A percentile compares a stretch with the other conserved stretches of the same genome.
phyloP scores from a whole-genome alignment of 2,329 filamentous ascomycete genomes.

The Diaporthe amygdali region DNA sequence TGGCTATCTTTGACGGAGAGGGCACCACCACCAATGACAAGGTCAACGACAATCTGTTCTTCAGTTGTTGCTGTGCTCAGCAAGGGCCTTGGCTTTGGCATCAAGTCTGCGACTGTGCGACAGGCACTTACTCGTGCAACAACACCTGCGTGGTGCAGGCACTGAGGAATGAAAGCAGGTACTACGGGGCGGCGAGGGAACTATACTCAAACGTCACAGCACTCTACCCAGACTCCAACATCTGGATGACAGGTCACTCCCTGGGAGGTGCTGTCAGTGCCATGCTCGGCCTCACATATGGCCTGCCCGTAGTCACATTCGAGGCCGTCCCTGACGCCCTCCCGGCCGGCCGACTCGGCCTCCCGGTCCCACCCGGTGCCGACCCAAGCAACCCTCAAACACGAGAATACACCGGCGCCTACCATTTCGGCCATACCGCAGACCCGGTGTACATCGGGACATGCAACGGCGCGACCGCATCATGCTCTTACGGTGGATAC shows the following conservation, averaged over 20 bases:
- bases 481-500: slow-evolving; percentile 90
- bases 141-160: slow-evolving; percentile 83
- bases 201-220: slow-evolving; percentile 92
- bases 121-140: slow-evolving; percentile 87
- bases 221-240: slow-evolving; percentile 80
- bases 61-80: slow-evolving; percentile 96
- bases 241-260: slow-evolving; percentile 94
- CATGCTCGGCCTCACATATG: slow-evolving; percentile 90
- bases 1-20: slow-evolving; percentile 93
- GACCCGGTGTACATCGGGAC: slow-evolving; percentile 94
- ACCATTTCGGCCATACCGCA: slow-evolving; percentile 93
- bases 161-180: slow-evolving; percentile 81
- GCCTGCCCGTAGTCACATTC: slow-evolving; percentile 88
- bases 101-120: slow-evolving; percentile 92
- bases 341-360: slow-evolving; percentile 80
- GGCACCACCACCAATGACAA: slow-evolving; percentile 98
- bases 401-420: slow-evolving; percentile 75
- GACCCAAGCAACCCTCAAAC: slow-evolving; percentile 74
- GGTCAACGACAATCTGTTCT: slow-evolving; percentile 96
- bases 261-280: slow-evolving; percentile 88
- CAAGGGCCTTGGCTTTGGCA: slow-evolving; percentile 90
- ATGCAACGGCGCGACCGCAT: slow-evolving; percentile 88
- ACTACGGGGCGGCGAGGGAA: slow-evolving; percentile 88
- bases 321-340: slow-evolving; percentile 92
- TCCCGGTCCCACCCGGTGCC: slow-evolving; percentile 82